Base-by-base conservation (phyloP, 306 rosid species). In the Chamaecrista fasciculata region DNA sequence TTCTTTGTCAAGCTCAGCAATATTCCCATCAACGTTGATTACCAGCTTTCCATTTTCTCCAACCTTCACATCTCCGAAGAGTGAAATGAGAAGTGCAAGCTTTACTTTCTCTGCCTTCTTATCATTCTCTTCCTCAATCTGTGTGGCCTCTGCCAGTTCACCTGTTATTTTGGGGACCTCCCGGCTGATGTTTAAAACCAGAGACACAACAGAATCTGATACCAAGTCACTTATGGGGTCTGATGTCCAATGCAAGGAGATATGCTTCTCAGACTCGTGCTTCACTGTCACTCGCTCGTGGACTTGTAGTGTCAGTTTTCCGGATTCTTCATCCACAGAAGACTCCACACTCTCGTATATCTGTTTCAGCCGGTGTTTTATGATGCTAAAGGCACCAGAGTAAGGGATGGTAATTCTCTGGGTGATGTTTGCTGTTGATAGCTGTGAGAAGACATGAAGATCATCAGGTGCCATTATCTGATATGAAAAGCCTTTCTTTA, bases 381-480 rank as follows among this genome's bases (percentile, higher is more conserved):
- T 79, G 62, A 90, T 81, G 34, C 76, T 67, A 20, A 93, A 93
- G 76, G 86, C 71, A 37, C 79, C 84, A n/a, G 91, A 77, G 76
- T 67, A 90, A 1, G 96, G 97, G 75, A 93, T 93, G 25, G 97
- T 93, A 62, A 90, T 88, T 62, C 94, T 88, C 81, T 93, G 98
- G 18, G 87, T 82, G 37, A 93, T 59, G 55, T 80, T 88, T 56
- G 97, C 85, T 0, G 98, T 90, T 14, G 94, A 84, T 50, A 90
- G 84, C 79, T 93, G 96, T 2, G 98, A 90, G 76, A 93, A 93
- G 76, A 93, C 85, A 72, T 93, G 97, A 49, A 93, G 95, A 72
- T 93, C 98, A 44, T 93, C 97, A 0, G 96, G 81, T 49, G 91
- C 97, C 97, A 93, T 90, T 73, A 93, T 90, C 87, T 88, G 98